Evolutionary conservation across 2,329 filamentous ascomycete genomes (phyloP), one percentile per base, ranked within the genome.

Genomic region (Clarireedia monteithiana): DNA sequence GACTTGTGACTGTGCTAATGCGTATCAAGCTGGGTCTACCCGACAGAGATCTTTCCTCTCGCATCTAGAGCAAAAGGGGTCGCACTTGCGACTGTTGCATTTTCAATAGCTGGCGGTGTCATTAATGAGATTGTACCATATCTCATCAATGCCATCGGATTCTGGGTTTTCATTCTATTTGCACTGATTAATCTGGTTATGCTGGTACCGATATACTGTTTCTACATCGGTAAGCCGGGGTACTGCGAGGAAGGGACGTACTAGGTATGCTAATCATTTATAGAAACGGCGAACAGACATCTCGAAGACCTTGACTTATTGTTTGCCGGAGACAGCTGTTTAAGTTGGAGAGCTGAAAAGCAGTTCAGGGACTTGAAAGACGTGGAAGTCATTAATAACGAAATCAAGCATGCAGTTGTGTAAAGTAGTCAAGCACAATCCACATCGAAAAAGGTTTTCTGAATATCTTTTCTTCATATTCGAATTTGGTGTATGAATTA

Each of bases 91-190:
- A 59, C 53, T 9, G 54, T 59, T 3, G 57, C 57, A 30, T 59
- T 59, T 48, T 59, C 57, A 3, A 56, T 59, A 26, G 54, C 57
- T 5, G 53, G 58, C 15, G 58, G 58, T 3, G 51, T 55, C 26
- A 56, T 59, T n/a, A 59, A 59, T 44, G 63, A 67, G 58, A 65
- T 69, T 45, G 62, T 68, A 5, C 67, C 67, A 9, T 68, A 68
- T 39, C 57, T 69, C 23, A 67, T 69, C 42, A 60, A 62, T 23
- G 64, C 65, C 0, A 65, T 68, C 24, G 62, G 64, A 4, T 69
- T 64, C 44, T 68, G 67, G 66, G 61, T 68, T 9, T 69, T 69
- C 40, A 67, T 69, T 42, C 58, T 69, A 7, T 70, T 70, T 55
- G 67, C 66, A 2, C 42, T 68, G 24, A 63, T 69, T 7, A 69